These are phyloP conservation scores for Hypoxylon sp. DNA, from an alignment of 2,329 filamentous ascomycete species.

Conservation along the genomic window DNA sequence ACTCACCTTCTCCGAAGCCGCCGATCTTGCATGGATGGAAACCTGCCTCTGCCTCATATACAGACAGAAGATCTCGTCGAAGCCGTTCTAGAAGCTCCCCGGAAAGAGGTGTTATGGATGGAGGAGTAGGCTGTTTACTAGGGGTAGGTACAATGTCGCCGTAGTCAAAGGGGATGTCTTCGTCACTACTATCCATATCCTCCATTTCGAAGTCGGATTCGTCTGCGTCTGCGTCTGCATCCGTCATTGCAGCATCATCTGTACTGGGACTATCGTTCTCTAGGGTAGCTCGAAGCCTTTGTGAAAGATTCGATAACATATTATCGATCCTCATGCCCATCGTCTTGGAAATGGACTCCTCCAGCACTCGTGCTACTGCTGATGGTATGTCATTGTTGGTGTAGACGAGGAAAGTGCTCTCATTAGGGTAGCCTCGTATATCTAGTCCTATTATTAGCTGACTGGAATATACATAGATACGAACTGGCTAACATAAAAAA, in stretches of 20 bases:
- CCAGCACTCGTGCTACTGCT: conserved; percentile 43
- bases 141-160: conserved; percentile 30
- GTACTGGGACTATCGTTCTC: conserved; percentile 46
- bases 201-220: conserved; percentile 47
- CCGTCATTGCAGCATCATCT: conserved; percentile 51
- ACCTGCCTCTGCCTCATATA: conserved; percentile 73
- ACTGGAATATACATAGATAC: background rate
- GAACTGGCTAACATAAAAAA: background rate
- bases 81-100: conserved; percentile 58
- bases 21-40: conserved; percentile 78
- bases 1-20: conserved; percentile 59
- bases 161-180: conserved; percentile 42
- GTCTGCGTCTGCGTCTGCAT: conserved; percentile 39
- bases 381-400: conserved; percentile 46
- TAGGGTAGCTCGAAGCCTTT: conserved; percentile 50
- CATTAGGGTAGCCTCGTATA: conserved; percentile 44
- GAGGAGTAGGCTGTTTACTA: conserved; percentile 29
- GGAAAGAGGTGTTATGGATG: background rate
- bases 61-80: conserved; percentile 71
- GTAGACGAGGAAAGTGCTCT: conserved; percentile 49
- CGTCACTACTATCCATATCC: conserved; percentile 46
- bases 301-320: conserved; percentile 51
- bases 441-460: conserved; percentile 36
- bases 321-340: conserved; percentile 44
- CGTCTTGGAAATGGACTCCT: conserved; percentile 43